phyloP scores from a whole-genome alignment of 345 rosid genomes.

The Trapa bicornis region DNA sequence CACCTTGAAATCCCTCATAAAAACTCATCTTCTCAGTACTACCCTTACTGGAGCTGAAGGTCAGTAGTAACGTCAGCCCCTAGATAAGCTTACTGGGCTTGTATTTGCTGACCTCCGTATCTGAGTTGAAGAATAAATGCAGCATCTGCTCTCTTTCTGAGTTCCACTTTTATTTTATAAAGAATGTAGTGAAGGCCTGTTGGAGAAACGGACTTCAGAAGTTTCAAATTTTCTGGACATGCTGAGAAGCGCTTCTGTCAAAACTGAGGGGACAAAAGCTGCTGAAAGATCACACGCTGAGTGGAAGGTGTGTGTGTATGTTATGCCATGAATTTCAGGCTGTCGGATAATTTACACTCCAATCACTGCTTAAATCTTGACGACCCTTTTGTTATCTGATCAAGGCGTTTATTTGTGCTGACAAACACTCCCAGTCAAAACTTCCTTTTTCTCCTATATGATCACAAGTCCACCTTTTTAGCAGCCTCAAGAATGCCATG shows the following conservation, averaged over 20 bases:
- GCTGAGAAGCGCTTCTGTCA: conserved; percentile 70
- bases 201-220: conserved; percentile 46
- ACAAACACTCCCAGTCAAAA: neutral
- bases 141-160: conserved; percentile 2
- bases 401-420: neutral
- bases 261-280: conserved; percentile 24
- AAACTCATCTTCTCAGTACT: conserved; percentile 39
- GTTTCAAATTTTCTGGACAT: conserved; percentile 62
- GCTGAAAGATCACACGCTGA: conserved; percentile 35
- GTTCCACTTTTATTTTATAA: conserved; percentile 10
- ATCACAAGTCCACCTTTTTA: neutral
- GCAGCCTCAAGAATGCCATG: neutral
- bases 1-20: conserved; percentile 40
- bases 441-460: neutral
- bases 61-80: conserved; percentile 8
- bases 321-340: neutral
- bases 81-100: neutral
- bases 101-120: neutral
- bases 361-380: too few species aligned
- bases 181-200: conserved; percentile 39
- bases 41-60: conserved; percentile 36
- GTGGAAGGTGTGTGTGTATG: conserved; percentile 63
- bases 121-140: neutral
- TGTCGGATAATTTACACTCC: neutral
- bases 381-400: too few species aligned